Evolutionary conservation across 2,329 filamentous ascomycete species (phyloP), one percentile per base, ranked within the genome.

Genomic region (Ophiostoma triangulosporum): DNA sequence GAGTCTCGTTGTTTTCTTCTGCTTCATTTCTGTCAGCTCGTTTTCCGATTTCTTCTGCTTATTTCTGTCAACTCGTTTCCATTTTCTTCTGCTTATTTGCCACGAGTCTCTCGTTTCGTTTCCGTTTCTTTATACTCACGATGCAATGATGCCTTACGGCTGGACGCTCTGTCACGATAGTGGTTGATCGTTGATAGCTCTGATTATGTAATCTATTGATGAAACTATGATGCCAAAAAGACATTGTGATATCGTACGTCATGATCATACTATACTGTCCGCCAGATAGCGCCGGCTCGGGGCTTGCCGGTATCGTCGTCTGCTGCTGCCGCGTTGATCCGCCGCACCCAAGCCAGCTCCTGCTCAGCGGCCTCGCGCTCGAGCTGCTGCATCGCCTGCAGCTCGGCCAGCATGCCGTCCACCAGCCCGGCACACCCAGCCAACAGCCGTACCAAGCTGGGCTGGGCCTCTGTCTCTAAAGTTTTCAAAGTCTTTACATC

Each of bases 351-450:
- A 40, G 69, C 70, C 54, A 72, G 71, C 64, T 86, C 82, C 45
- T 73, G 69, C 48, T 65, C 67, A 51, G 79, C 64, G 4, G 78
- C 75, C 59, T 80, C 78, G 48, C 66, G 68, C 65, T 83, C 79
- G 54, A 86, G 76, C 60, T 74, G 71, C 53, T 72, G 72, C 81
- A 86, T 85, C 56, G 74, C 56, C n/a, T 65, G 64, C 57, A 86
- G 66, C 68, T 85, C 82, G n/a, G 68, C 69, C 45, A 81, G 64
- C 80, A 84, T 84, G 33, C 73, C 77, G 48, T 68, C 62, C 12
- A 83, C 71, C 45, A 85, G 64, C 15, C 60, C 62, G 22, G 69
- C 64, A 53, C 73, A 77, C 2, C 69, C 72, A 6, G 63, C 64
- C 36, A 84, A 62, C 58, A 80, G 71, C 27, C 67, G 64, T 22